Conservation (phyloP, 2,329 filamentous ascomycete genomes). For the Trichoderma gracile region DNA sequence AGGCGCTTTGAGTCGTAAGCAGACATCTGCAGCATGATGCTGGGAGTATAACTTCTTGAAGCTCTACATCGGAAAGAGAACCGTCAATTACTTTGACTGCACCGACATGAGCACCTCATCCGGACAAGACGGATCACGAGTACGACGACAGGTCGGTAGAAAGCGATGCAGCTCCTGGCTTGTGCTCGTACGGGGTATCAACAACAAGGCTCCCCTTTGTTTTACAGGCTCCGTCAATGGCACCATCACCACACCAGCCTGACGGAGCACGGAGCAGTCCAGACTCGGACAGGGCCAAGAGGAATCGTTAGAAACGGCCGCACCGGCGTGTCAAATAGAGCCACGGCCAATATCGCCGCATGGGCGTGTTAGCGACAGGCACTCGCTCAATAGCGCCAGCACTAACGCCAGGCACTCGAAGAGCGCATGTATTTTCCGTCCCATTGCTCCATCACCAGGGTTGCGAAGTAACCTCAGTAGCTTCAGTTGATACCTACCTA, state of each 20-base stretch:
- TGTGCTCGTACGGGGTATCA: neutral
- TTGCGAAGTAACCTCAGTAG: neutral
- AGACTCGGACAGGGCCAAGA: neutral
- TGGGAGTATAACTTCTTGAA: too few species aligned
- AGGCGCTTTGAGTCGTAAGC: too few species aligned
- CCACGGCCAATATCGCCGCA: neutral
- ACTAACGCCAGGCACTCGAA: neutral
- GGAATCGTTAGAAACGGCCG: neutral
- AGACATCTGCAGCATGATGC: too few species aligned
- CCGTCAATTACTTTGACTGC: too few species aligned
- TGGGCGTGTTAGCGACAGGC: neutral
- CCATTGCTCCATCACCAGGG: neutral
- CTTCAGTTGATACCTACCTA: too few species aligned
- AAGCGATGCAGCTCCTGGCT: too few species aligned
- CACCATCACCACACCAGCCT: neutral
- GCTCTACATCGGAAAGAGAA: too few species aligned
- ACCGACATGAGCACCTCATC: too few species aligned
- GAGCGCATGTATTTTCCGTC: neutral
- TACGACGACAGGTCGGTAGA: too few species aligned
- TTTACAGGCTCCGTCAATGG: neutral
- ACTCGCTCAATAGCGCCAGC: neutral
- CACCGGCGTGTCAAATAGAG: constrained; percentile 20
- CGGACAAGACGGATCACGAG: too few species aligned
- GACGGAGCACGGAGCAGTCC: constrained; percentile 9
- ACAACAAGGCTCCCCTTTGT: neutral